Conservation (phyloP, 208 protist genomes). For the Trypanosoma theileri region DNA sequence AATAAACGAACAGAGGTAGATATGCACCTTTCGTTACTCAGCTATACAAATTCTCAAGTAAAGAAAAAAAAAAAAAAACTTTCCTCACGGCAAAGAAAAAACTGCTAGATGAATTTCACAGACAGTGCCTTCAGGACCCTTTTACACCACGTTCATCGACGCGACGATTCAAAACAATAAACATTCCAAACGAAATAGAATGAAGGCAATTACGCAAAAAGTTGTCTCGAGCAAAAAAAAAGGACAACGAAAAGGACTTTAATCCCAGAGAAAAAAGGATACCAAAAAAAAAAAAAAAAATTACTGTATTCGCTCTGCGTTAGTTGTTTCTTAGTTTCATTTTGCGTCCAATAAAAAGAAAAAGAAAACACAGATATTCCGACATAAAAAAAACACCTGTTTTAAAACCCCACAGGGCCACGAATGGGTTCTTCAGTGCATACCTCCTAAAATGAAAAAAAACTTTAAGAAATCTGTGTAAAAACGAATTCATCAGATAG, state of each 20-base stretch:
- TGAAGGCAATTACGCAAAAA: background rate
- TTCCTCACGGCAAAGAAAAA: too few relatives aligned
- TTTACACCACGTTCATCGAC: background rate
- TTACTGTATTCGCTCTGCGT: background rate
- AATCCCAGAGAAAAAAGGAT: background rate
- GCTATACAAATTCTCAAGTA: background rate
- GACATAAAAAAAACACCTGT: background rate
- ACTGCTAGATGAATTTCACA: too few relatives aligned
- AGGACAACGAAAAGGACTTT: background rate
- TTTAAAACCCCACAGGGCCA: too few relatives aligned
- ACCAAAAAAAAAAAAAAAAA: background rate
- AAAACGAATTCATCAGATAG: too few relatives aligned
- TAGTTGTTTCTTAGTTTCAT: background rate
- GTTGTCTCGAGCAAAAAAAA: conserved; percentile 3
- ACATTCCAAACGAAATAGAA: background rate
- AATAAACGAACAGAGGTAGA: background rate
- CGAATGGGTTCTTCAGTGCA: too few relatives aligned
- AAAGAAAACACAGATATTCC: background rate
- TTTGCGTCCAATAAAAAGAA: conserved; percentile 1
- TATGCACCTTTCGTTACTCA: background rate
- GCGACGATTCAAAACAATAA: background rate
- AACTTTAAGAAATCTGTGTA: too few relatives aligned
- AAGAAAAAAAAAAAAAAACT: too few relatives aligned
- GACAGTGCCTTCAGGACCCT: too few relatives aligned
- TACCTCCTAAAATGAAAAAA: too few relatives aligned